phyloP scores from a whole-genome alignment of 805 yeast genomes.

The Cyberlindnera euphorbiae region DNA sequence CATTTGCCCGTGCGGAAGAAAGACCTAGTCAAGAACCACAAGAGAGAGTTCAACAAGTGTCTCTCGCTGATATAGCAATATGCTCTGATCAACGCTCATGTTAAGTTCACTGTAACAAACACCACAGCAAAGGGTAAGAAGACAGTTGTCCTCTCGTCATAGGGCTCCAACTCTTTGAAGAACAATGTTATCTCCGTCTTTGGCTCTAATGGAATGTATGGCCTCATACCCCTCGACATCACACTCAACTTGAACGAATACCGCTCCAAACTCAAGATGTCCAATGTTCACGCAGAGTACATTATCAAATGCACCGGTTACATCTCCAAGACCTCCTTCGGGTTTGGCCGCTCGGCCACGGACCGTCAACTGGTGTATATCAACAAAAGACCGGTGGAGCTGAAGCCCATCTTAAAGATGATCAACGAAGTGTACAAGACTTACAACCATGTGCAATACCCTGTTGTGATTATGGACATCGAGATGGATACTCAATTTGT shows the following conservation, averaged over 20 bases:
- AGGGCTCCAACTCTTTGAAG: constrained; percentile 41
- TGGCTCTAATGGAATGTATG: constrained; percentile 62
- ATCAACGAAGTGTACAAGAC: constrained; percentile 70
- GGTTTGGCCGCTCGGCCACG: constrained; percentile 63
- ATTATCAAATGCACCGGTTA: constrained; percentile 46
- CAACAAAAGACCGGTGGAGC: constrained; percentile 68
- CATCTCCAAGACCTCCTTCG: constrained; percentile 74
- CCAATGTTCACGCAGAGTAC: constrained; percentile 24
- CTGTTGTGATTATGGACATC: constrained; percentile 63
- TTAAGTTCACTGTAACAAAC: constrained; percentile 60
- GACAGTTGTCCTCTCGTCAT: constrained; percentile 52
- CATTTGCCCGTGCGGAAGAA: constrained; percentile 78
- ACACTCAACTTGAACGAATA: constrained; percentile 31
- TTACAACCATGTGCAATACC: constrained; percentile 69
- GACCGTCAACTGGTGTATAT: constrained; percentile 76
- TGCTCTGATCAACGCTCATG: constrained; percentile 59
- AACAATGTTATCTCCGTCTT: constrained; percentile 63
- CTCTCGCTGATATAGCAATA: constrained; percentile 52
- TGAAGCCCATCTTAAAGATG: constrained; percentile 50
- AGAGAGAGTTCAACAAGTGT: constrained; percentile 70
- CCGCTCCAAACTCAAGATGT: constrained; percentile 18
- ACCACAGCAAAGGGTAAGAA: constrained; percentile 43
- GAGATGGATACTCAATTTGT: constrained; percentile 43
- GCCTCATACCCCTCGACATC: constrained; percentile 48
- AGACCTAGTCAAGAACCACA: constrained; percentile 62